phyloP scores from a whole-genome alignment of 2,329 filamentous ascomycete species.

The Aspergillus spinulosporus region DNA sequence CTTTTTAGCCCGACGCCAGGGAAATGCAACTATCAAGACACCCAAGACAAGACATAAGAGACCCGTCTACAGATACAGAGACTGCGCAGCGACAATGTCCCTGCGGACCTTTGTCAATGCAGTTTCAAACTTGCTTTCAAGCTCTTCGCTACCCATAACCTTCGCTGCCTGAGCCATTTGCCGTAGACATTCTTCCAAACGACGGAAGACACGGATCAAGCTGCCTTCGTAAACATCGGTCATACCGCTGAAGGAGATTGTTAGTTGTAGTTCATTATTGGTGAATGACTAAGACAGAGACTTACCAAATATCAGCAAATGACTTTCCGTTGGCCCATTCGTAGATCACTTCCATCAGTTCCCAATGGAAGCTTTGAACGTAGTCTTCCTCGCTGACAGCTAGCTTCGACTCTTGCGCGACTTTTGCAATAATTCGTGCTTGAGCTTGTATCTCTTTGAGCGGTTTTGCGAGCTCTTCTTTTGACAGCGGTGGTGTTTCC shows the following conservation, averaged over 20 bases:
- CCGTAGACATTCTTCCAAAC: constrained; percentile 86
- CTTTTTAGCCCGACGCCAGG: constrained; percentile 25
- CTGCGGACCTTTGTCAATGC: constrained; percentile 81
- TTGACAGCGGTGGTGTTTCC: constrained; percentile 65
- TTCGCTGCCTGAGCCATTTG: constrained; percentile 96
- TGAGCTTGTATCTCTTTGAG: constrained; percentile 84
- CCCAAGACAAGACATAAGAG: constrained; percentile 7
- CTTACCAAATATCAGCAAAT: constrained; percentile 94
- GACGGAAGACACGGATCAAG: constrained; percentile 91
- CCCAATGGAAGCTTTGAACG: constrained; percentile 81
- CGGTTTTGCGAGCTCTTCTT: constrained; percentile 80
- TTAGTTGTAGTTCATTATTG: constrained; percentile 7
- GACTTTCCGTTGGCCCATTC: constrained; percentile 87
- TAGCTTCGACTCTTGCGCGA: constrained; percentile 91
- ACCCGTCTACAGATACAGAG: constrained; percentile 71
- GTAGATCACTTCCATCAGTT: constrained; percentile 95
- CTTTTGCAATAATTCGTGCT: constrained; percentile 84
- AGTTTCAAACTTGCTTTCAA: constrained; percentile 88
- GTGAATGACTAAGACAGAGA: constrained; percentile 25
- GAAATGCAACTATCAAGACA: constrained; percentile 24
- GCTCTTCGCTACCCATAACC: constrained; percentile 95
- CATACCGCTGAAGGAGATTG: constrained; percentile 73
- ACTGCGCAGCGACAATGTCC: constrained; percentile 94
- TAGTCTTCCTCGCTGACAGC: constrained; percentile 95
- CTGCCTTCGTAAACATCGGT: constrained; percentile 97